Base-by-base conservation (phyloP, 2,329 filamentous ascomycete genomes). In the Coniochaeta ligniaria region DNA sequence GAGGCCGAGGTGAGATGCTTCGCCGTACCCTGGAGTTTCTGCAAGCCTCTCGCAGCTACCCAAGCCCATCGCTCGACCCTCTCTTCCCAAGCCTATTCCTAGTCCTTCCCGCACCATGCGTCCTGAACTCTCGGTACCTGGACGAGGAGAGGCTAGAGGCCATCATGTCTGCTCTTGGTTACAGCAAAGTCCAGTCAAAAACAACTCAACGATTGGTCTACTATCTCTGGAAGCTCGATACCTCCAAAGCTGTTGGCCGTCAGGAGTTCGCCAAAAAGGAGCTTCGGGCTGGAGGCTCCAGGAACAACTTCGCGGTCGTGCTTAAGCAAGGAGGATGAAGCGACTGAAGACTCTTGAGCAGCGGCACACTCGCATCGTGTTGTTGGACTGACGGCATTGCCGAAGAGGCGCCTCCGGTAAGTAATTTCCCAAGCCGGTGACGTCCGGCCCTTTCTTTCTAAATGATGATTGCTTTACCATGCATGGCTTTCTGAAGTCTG, bases 241-340 rank as follows among this genome's bases (percentile, higher is more conserved):
- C 66, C 11, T 60, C 59, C 7, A 36, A 62, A 24, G 65, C 69
- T 20, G 62, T 50, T 35, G 59, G 62, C 31, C 60, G 63, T 57
- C 67, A 65, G 57, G 70, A 70, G 14, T 90, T 88, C 69, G 80
- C 80, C 62, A 98, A 98, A 75, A 83, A 84, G 63, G 89, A 95
- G 71, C 72, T 96, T 45, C 88, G 90, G 63, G 83, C 91, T 24
- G 93, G 93, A 12, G 78, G 80, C 59, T 83, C 80, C 26, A 85
- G 92, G 71, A 99, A 99, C 75, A 98, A 99, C 70, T 99, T 98
- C 73, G 86, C 90, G 16, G 87, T 98, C 66, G 83, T 91, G 17
- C 73, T 96, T 62, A 78, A 75, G 57, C 67, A 63, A 60, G 31
- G 17, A 38, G 54, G 54, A 12, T 57, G 54, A 57, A 31, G 24